These are phyloP conservation scores for Glomus cerebriforme DNA, from an alignment of 192 early-diverging fungal genomes.

Conservation along the genomic window DNA sequence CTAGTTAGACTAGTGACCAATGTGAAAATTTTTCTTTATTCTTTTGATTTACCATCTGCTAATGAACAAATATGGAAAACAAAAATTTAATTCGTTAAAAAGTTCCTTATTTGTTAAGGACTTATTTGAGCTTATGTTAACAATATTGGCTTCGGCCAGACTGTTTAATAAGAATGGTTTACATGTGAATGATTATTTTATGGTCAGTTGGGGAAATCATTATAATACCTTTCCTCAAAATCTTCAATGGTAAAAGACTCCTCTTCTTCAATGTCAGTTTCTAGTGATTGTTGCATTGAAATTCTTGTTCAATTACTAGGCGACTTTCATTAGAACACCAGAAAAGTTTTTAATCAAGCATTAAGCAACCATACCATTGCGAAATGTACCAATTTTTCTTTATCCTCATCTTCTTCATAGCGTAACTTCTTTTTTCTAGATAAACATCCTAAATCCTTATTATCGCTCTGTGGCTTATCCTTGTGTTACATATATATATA, in stretches of 20 bases:
- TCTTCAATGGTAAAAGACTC: background rate
- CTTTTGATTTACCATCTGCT: slow-evolving; percentile 1
- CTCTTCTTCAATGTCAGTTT: background rate
- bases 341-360: no score
- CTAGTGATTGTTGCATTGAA: no score
- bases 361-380: background rate
- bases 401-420: background rate
- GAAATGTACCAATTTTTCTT: background rate
- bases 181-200: background rate
- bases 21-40: background rate
- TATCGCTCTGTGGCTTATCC: no score
- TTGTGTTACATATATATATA: no score
- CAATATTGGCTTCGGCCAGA: background rate
- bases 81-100: background rate
- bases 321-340: no score
- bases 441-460: no score
- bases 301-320: no score
- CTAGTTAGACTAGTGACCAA: background rate
- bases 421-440: no score
- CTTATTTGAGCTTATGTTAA: background rate
- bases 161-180: background rate
- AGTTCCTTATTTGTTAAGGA: background rate
- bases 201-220: background rate
- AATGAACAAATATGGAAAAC: background rate
- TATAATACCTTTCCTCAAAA: background rate